phyloP scores from a whole-genome alignment of 371 early-diverging fungal genomes.

The Saksenaea oblongispora region DNA sequence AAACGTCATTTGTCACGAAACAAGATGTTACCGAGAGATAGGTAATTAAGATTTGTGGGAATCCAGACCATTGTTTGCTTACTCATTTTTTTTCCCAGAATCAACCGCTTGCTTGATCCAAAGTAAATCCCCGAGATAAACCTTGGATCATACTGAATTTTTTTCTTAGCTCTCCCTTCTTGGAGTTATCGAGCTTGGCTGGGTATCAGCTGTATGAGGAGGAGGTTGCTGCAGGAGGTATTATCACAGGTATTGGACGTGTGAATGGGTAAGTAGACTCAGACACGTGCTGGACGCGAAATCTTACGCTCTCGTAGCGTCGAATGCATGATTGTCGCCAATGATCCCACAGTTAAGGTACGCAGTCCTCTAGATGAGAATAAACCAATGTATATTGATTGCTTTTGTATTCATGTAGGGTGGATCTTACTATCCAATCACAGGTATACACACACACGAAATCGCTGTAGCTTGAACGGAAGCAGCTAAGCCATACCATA shows the following conservation, averaged over 20 bases:
- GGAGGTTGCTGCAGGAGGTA: slow-evolving; percentile 90
- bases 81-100: slow-evolving; percentile 39
- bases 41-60: slow-evolving; percentile 46
- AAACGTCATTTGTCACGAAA: slow-evolving; percentile 85
- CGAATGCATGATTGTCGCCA: slow-evolving; percentile 97
- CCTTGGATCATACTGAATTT: slow-evolving; percentile 7
- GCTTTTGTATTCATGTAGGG: slow-evolving; percentile 59
- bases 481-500: slow-evolving; percentile 20
- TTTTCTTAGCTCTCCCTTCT: slow-evolving; percentile 78
- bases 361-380: not conserved
- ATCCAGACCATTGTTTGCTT: not conserved
- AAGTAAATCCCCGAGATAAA: slow-evolving; percentile 52
- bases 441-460: slow-evolving; percentile 54
- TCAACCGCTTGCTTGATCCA: slow-evolving; percentile 85
- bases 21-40: slow-evolving; percentile 94
- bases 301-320: slow-evolving; percentile 45
- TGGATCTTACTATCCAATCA: slow-evolving; percentile 97
- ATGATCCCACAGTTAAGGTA: slow-evolving; percentile 89
- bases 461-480: not conserved
- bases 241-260: slow-evolving; percentile 96
- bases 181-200: slow-evolving; percentile 95
- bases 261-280: slow-evolving; percentile 75
- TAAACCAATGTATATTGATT: not conserved
- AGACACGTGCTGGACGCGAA: not conserved
- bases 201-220: slow-evolving; percentile 90